A percentile compares a stretch with the other conserved stretches of the same genome.
These are phyloP conservation scores for Penicillium sp. DNA, from an alignment of 2,329 filamentous ascomycete genomes.

Conservation along the genomic window DNA sequence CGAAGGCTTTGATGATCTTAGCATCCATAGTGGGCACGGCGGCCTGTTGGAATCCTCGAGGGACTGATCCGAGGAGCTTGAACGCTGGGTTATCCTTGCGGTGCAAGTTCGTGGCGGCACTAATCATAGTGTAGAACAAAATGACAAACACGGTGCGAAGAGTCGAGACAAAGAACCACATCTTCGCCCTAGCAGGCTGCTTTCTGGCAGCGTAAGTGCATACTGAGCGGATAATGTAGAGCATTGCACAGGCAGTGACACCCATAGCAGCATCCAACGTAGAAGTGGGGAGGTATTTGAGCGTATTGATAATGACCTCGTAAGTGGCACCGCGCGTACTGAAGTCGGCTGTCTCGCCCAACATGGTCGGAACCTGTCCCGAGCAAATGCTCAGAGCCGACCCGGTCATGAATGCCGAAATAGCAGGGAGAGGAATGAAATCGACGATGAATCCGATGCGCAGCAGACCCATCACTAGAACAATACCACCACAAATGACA, in stretches of 20 bases:
- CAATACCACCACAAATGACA: constrained; percentile 72
- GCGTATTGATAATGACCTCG: constrained; percentile 74
- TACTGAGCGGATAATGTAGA: constrained; percentile 69
- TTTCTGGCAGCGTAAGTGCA: constrained; percentile 67
- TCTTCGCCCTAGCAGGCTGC: constrained; percentile 65
- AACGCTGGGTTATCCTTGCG: constrained; percentile 64
- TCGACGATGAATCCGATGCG: constrained; percentile 89
- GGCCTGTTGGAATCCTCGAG: constrained; percentile 80
- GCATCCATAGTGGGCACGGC: constrained; percentile 67
- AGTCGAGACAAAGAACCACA: constrained; percentile 87
- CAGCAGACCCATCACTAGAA: constrained; percentile 73
- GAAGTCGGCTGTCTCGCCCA: constrained; percentile 68
- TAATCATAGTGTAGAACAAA: constrained; percentile 85
- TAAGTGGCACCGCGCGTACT: constrained; percentile 77
- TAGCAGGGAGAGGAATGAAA: constrained; percentile 83
- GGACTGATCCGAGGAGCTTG: constrained; percentile 71
- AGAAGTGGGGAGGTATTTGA: constrained; percentile 66
- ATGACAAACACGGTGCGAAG: constrained; percentile 90
- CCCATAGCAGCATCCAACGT: constrained; percentile 84
- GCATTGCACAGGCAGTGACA: constrained; percentile 71
- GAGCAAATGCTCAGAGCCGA: constrained; percentile 84
- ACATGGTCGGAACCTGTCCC: constrained; percentile 76
- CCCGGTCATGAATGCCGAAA: constrained; percentile 95
- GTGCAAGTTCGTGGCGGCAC: constrained; percentile 76
- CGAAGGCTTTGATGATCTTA: constrained; percentile 65